Percentiles rank a stretch among this genome's conserved stretches.
phyloP scores from a whole-genome alignment of 1,139 yeast species.

The Protomyces lactucae-debilis region DNA sequence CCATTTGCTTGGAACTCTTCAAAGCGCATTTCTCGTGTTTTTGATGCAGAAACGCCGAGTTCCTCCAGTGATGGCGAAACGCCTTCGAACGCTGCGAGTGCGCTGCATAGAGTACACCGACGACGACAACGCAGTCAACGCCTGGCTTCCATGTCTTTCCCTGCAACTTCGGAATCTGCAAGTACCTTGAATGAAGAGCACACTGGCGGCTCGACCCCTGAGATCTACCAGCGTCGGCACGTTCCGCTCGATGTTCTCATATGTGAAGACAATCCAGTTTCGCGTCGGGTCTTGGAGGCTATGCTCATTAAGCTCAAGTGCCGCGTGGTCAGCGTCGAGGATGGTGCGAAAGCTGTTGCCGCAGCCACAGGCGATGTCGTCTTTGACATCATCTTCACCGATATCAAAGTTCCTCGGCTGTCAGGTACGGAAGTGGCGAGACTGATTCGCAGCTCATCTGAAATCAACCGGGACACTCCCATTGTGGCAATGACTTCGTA shows the following conservation, averaged over 20 bases:
- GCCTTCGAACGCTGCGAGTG: conserved; percentile 43
- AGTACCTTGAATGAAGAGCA: background rate
- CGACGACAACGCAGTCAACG: conserved; percentile 52
- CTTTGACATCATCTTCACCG: conserved; percentile 79
- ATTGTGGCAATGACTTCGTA: conserved; percentile 72
- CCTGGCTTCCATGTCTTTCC: conserved; percentile 34
- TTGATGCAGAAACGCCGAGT: conserved; percentile 51
- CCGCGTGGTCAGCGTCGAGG: conserved; percentile 68
- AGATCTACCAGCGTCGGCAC: conserved; percentile 13
- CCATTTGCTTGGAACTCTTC: conserved; percentile 10
- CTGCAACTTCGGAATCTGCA: background rate
- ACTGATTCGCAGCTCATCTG: conserved; percentile 68
- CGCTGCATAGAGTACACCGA: conserved; percentile 51
- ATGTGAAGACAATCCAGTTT: conserved; percentile 84
- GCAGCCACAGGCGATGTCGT: conserved; percentile 77
- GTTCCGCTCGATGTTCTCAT: conserved; percentile 59
- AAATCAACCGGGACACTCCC: conserved; percentile 71
- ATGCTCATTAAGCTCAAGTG: conserved; percentile 70
- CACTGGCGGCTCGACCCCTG: background rate
- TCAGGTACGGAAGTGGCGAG: conserved; percentile 71
- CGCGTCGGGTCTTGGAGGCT: conserved; percentile 62
- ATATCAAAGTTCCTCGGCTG: conserved; percentile 60
- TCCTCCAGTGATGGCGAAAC: conserved; percentile 71
- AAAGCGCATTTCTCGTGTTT: conserved; percentile 36
- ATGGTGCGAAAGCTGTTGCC: conserved; percentile 78